A percentile compares a stretch with the other conserved stretches of the same genome.
Conservation (phyloP, 768 basidiomycete species). For the Coprinopsis cinerea region DNA sequence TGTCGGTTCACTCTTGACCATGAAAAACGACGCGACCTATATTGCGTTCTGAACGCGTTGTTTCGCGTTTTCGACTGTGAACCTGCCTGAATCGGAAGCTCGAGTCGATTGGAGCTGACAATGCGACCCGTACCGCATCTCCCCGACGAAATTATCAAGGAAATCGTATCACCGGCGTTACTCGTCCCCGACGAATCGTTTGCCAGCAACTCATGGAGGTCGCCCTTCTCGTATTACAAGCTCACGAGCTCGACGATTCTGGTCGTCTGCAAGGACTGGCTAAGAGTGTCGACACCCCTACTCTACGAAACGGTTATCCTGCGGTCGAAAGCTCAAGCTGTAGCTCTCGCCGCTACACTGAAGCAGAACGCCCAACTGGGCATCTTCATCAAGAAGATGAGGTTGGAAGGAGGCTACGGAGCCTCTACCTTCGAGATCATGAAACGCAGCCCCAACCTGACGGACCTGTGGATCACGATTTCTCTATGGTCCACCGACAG, state of each 20-base stretch:
- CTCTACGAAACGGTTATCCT: conserved; percentile 22
- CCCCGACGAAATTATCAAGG: conserved; percentile 20
- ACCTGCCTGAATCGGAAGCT: no score
- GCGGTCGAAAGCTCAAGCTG: conserved; percentile 21
- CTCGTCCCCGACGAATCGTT: conserved; percentile 17
- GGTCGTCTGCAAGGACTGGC: conserved; percentile 22
- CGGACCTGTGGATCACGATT: conserved; percentile 4
- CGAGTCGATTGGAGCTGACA: no score
- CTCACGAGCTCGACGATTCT: conserved; percentile 17
- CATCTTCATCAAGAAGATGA: conserved; percentile 17
- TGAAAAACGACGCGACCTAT: no score
- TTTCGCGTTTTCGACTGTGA: no score
- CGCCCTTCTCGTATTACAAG: conserved; percentile 15
- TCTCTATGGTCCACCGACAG: conserved; percentile 4
- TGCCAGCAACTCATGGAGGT: conserved; percentile 7
- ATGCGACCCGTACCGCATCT: conserved; percentile 6
- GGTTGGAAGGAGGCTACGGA: conserved; percentile 21
- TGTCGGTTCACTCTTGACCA: no score
- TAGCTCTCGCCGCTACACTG: conserved; percentile 17
- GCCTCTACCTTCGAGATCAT: not conserved
- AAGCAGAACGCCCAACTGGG: conserved; percentile 13
- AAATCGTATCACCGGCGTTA: conserved; percentile 16
- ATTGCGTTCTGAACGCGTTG: no score
- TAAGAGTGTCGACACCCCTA: conserved; percentile 21
- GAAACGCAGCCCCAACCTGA: not conserved